These are phyloP conservation scores for Apiospora malaysiana DNA, from an alignment of 2,329 filamentous ascomycete species.

Conservation along the genomic window DNA sequence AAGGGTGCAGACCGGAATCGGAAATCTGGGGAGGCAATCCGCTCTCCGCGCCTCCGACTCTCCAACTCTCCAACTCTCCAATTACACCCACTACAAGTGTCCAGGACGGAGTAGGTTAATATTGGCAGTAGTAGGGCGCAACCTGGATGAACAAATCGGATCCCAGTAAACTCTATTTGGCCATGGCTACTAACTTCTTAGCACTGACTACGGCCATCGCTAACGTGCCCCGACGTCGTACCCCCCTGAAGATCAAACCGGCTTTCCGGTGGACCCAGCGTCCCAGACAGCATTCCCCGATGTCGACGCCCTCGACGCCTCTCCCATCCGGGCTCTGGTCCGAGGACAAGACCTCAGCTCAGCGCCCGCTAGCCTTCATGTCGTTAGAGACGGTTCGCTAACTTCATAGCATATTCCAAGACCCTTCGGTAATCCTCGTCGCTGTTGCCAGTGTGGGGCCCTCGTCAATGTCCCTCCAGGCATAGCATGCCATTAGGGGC, in stretches of 20 bases:
- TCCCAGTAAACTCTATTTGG: slow-evolving; percentile 2
- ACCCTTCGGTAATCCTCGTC: neutral
- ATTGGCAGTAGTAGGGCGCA: neutral
- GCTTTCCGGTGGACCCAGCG: neutral
- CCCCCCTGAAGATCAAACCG: slow-evolving; percentile 16
- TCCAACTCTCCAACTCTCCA: too few species aligned
- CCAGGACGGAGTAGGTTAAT: too few species aligned
- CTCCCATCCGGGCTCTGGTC: slow-evolving; percentile 5
- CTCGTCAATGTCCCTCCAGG: neutral
- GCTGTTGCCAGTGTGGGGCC: neutral
- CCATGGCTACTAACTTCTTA: neutral
- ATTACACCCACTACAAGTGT: too few species aligned
- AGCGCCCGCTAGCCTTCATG: neutral
- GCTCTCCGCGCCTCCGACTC: neutral
- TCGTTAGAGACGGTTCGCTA: slow-evolving; percentile 2
- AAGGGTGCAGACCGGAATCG: neutral
- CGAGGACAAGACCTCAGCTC: slow-evolving; percentile 1
- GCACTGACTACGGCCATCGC: neutral
- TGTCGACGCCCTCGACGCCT: neutral
- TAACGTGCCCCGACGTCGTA: neutral
- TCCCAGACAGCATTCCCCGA: neutral
- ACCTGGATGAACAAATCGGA: neutral
- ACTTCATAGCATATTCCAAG: neutral
- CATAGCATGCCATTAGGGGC: neutral
- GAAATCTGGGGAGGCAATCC: neutral